Percentiles rank a stretch among this genome's conserved stretches.
Evolutionary conservation across 805 yeast genomes (phyloP).

Genomic region (Wickerhamiella parazyma): DNA sequence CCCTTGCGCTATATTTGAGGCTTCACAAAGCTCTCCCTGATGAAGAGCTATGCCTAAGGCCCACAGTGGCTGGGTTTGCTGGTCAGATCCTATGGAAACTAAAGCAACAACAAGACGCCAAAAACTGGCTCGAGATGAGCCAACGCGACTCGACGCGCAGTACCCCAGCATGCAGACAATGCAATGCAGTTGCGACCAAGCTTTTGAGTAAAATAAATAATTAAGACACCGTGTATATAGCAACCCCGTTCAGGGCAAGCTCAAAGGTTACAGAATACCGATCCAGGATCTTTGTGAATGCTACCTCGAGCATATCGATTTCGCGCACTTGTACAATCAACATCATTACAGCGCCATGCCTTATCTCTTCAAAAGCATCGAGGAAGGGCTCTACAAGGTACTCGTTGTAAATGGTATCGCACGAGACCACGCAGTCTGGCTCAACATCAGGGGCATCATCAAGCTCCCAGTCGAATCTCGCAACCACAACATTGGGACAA

Average conservation of each 20-base stretch:
- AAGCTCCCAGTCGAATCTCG: constrained; percentile 19
- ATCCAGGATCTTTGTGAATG: constrained; percentile 4
- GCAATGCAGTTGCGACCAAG: constrained; percentile 12
- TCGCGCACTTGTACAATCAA: constrained; percentile 15
- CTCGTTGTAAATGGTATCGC: constrained; percentile 20
- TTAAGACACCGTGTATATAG: constrained; percentile 9
- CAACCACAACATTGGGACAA: constrained; percentile 9
- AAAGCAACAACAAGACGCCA: constrained; percentile 14
- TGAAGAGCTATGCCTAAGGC: constrained; percentile 15
- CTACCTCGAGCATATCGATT: constrained; percentile 7
- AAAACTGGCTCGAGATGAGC: constrained; percentile 14
- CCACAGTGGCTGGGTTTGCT: constrained; percentile 17
- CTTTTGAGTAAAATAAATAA: constrained; percentile 8
- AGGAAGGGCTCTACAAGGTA: constrained; percentile 13
- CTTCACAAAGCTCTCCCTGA: constrained; percentile 17
- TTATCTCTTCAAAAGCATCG: constrained; percentile 14
- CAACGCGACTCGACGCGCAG: constrained; percentile 12
- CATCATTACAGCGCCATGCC: constrained; percentile 1
- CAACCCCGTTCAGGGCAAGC: constrained; percentile 8
- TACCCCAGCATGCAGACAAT: constrained; percentile 18
- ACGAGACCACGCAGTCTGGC: constrained; percentile 14
- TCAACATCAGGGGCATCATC: constrained; percentile 10
- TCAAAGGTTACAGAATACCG: background rate
- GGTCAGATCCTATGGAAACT: constrained; percentile 21
- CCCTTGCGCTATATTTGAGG: constrained; percentile 17